Evolutionary conservation across 805 yeast genomes (phyloP), one percentile per base, ranked within the genome.

Genomic region (Saccharomycopsis fodiens): DNA sequence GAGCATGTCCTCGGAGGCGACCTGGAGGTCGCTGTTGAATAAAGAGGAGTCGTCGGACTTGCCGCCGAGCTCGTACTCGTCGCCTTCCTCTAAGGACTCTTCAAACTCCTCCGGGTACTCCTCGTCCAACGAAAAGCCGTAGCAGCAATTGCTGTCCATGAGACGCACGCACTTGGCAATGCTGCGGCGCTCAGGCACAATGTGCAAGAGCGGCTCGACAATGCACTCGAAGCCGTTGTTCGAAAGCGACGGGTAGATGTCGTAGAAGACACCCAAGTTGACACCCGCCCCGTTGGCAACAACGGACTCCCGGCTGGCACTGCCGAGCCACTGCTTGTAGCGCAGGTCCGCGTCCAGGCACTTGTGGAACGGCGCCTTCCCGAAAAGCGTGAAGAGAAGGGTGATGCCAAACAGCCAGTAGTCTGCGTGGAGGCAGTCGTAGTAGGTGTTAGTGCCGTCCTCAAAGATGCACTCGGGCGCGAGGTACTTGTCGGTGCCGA

Each of bases 401-500:
- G 89, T 83, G 45, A 88, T 77, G 16, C 96, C 97, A 34, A 84
- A 62, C 0, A 95, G 80, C 97, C 97, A 88, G 48, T 84, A 72
- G 63, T 88, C 96, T 35, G 87, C 82, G 58, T 76, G 74, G 42
- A 79, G 76, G 0, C 94, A 81, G 57, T 83, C 82, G 59, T 88
- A 88, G 39, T 44, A 39, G 30, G 41, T 25, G 42, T 69, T 69
- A 37, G 73, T 56, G 55, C 42, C 5, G 44, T 41, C 21, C 8
- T 41, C 39, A 57, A 82, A 85, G 56, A 85, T 79, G 42, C 88
- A 72, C 62, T 88, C 97, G 3, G 97, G 97, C 1, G 96, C 94
- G 86, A 89, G 82, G 62, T 87, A 88, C 52, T 91, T 75, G 61
- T 86, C 95, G 20, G 89, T 80, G 23, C 96, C 96, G 50, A 86